Evolutionary conservation across 2,329 filamentous ascomycete genomes (phyloP), one percentile per base, ranked within the genome.

Genomic region (Epichloe aotearoae): DNA sequence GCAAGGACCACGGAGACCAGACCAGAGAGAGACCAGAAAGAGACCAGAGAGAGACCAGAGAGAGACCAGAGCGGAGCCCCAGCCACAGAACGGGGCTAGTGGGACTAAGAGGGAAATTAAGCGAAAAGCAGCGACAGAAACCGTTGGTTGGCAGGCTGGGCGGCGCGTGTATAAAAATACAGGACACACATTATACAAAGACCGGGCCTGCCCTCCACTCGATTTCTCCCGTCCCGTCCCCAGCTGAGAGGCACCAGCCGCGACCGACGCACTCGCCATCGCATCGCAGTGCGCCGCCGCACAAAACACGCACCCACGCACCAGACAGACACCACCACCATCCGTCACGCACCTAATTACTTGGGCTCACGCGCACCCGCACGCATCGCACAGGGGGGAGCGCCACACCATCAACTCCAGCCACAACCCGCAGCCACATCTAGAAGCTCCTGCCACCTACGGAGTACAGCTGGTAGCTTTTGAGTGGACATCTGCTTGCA

Each of bases 111-210:
- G 59, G 63, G 63, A 65, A 63, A 64, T 65, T 66, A 66, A 64
- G 64, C 64, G 64, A 66, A 59, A 55, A 50, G 49, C 57, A 60
- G 54, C 56, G 57, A 57, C 59, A 57, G 58, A 63, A 63, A 61
- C 61, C 58, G 64, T 66, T 66, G 64, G 64, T 58, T 56, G 58
- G 57, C 50, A 54, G 51, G 45, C 47, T 50, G 54, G 53, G 46
- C 52, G 51, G 47, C 52, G 53, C 55, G 55, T 69, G 67, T 70
- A 70, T 70, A 70, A 70, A 70, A 70, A 66, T 69, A 67, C 65
- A 69, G 61, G 64, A 64, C 62, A 64, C 64, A 67, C 66, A 67
- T 68, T 55, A 70, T 69, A 69, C 54, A 66, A 69, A 68, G 66
- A 64, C 63, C 65, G 53, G 63, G 64, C 66, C 64, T 68, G 67